These are phyloP conservation scores for Citrus sp. DNA, from an alignment of 345 rosid genomes.

Conservation along the genomic window DNA sequence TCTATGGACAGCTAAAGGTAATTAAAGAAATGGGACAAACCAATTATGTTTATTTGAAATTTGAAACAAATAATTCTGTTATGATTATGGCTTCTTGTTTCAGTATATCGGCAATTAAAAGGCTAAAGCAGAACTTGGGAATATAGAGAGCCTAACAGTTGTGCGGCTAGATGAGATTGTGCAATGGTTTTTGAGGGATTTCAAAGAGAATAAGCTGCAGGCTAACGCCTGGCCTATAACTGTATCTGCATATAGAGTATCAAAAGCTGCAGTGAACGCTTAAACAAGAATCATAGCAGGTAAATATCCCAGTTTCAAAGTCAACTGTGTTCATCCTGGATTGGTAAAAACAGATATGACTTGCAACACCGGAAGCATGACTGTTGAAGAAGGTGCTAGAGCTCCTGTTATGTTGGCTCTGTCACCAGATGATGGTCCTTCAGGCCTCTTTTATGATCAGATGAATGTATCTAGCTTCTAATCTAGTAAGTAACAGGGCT, in stretches of 20 bases:
- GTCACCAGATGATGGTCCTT: conserved; percentile 11
- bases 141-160: neutral
- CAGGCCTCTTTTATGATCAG: conserved; percentile 1
- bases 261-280: conserved; percentile 4
- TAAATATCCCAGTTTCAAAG: conserved; percentile 3
- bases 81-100: neutral
- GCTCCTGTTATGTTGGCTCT: conserved; percentile 19
- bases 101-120: neutral
- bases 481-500: neutral
- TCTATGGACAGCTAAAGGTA: conserved; percentile 18
- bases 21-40: neutral
- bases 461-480: conserved; percentile 7
- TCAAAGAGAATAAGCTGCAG: conserved; percentile 7
- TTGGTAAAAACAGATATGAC: conserved; percentile 5
- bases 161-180: conserved; percentile 19
- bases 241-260: conserved; percentile 8
- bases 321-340: conserved; percentile 15
- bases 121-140: neutral
- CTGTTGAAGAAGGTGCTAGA: conserved; percentile 12
- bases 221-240: conserved; percentile 4
- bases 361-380: neutral
- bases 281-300: conserved; percentile 5
- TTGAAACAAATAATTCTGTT: neutral
- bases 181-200: conserved; percentile 8
- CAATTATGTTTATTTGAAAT: too few species aligned